Conservation (phyloP, 2,329 filamentous ascomycete genomes). For the Xylariaceae sp. region DNA sequence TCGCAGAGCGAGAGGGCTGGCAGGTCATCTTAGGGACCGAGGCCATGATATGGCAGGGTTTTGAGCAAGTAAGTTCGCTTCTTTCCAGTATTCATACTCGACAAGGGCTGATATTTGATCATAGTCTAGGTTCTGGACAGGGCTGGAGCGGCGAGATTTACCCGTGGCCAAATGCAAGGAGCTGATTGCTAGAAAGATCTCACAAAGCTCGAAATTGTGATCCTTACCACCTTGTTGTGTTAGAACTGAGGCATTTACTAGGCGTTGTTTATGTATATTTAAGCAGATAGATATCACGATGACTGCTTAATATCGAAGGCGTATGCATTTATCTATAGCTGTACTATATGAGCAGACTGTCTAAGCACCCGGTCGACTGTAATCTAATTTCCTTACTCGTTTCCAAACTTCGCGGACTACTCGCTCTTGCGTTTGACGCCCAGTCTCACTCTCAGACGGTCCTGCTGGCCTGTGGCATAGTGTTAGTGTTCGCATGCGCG, state of each 20-base stretch:
- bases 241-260: constrained; percentile 5
- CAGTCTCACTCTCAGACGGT: constrained; percentile 64
- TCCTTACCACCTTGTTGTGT: neutral
- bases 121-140: constrained; percentile 66
- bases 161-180: constrained; percentile 65
- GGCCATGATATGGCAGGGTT: constrained; percentile 77
- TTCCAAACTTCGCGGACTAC: constrained; percentile 76
- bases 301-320: neutral
- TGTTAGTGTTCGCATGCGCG: neutral
- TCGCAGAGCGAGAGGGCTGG: constrained; percentile 70
- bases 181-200: constrained; percentile 52
- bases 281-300: neutral
- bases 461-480: constrained; percentile 59
- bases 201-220: constrained; percentile 44
- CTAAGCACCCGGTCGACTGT: constrained; percentile 63
- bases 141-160: constrained; percentile 61
- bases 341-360: neutral
- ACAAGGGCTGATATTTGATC: neutral
- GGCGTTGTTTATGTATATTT: constrained; percentile 4
- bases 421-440: constrained; percentile 70
- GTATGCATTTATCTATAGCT: constrained; percentile 10
- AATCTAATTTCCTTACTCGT: constrained; percentile 69
- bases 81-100: neutral
- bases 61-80: constrained; percentile 61
- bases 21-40: constrained; percentile 77